Evolutionary conservation across 2,329 filamentous ascomycete species (phyloP), one percentile per base, ranked within the genome.

Genomic region (Dothiorella sarmentorum): DNA sequence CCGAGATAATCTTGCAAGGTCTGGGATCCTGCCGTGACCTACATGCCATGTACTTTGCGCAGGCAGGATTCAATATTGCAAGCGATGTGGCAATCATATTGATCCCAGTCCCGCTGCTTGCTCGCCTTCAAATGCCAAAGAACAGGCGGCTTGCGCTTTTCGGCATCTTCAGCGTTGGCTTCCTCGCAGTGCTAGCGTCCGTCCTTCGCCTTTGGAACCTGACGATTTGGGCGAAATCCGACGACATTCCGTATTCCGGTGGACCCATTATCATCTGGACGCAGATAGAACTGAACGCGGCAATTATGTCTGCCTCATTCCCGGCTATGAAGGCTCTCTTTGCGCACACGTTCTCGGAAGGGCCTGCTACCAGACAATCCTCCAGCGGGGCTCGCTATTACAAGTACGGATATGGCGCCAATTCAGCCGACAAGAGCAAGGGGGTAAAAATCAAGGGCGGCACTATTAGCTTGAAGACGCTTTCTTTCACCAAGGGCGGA

Each of bases 61-160:
- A 76, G 0, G 76, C 66, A 2, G 69, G 70, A 6, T 64, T 76
- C 58, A 78, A 75, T 43, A 71, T 77, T 52, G 63, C 71, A 47
- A 76, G 71, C 57, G 76, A 78, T 58, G 65, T 76, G 9, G 61
- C 76, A 17, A 76, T 80, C 57, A 71, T 78, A 5, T 59, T 75
- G 5, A 64, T 79, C 2, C 78, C 78, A 0, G 73, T 80, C 15
- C 76, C 77, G 0, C 71, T 79, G 44, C 70, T 80, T 26, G 67
- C 74, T 0, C 71, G 71, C 2, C 72, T 83, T 3, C 72, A 79
- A 58, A 79, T 82, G 6, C 78, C 80, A 0, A 67, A 65, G 3
- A 72, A 72, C 3, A 79, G 82, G 58, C 82, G 82, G 56, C 66
- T 80, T 13, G 81, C 80, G 0, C 73, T 86, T n/a, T 64, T 73